Conservation (phyloP, 2,329 filamentous ascomycete genomes). For the Penicillium expansum region DNA sequence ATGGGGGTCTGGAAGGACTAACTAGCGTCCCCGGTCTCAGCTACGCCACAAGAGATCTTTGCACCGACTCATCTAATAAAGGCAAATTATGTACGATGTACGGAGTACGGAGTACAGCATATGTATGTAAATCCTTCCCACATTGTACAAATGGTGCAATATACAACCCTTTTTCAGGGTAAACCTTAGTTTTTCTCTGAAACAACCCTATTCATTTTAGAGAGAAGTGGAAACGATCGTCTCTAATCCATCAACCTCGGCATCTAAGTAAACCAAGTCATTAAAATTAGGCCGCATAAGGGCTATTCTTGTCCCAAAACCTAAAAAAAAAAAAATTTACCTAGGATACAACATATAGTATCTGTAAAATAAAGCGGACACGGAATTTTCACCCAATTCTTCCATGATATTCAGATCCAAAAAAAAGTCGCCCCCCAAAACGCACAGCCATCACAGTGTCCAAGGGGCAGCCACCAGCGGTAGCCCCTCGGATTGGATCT, state of each 20-base stretch:
- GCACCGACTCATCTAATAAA: neutral
- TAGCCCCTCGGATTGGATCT: constrained; percentile 17
- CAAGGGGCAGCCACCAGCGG: constrained; percentile 11
- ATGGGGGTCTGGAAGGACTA: neutral
- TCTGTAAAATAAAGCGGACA: neutral
- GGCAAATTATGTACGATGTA: too few relatives aligned
- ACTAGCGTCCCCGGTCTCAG: constrained; percentile 14
- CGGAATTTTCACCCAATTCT: neutral
- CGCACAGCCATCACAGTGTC: neutral
- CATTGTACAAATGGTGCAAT: neutral
- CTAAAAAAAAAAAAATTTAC: neutral
- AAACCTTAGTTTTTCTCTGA: neutral
- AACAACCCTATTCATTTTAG: neutral
- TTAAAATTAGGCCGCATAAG: neutral
- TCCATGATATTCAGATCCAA: neutral
- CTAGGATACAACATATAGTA: neutral
- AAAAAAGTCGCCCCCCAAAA: neutral
- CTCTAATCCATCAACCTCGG: neutral
- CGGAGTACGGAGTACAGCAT: neutral
- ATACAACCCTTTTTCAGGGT: neutral
- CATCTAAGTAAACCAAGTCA: neutral
- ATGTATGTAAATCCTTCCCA: neutral
- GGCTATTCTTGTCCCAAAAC: neutral
- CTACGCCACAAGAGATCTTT: constrained; percentile 14
- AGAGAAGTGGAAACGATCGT: neutral